Conservation (phyloP, 176 grass and related monocot genomes). For the Oryza longistaminata region DNA sequence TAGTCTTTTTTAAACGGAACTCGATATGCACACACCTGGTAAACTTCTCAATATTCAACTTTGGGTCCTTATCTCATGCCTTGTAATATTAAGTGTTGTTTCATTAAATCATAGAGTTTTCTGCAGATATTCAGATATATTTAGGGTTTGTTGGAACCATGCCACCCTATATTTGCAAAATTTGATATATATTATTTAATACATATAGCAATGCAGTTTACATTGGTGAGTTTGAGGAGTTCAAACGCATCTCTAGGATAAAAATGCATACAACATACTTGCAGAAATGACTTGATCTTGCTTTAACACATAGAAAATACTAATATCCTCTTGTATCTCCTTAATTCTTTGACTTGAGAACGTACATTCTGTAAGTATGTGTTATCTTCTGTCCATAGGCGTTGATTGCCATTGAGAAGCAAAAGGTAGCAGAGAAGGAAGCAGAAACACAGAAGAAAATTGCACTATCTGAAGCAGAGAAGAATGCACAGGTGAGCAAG, state of each 20-base stretch:
- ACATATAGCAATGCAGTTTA: background rate
- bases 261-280: background rate
- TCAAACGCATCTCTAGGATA: background rate
- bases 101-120: conserved; percentile 1
- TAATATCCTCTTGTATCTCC: conserved; percentile 2
- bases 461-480: conserved; percentile 94
- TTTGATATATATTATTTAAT: too few species aligned
- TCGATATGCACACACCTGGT: background rate
- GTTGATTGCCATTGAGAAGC: conserved; percentile 85
- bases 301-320: background rate
- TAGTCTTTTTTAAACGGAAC: background rate
- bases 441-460: conserved; percentile 98
- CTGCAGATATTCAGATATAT: conserved; percentile 6
- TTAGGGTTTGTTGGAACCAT: too few species aligned
- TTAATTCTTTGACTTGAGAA: conserved; percentile 16
- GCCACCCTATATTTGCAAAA: too few species aligned
- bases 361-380: conserved; percentile 13
- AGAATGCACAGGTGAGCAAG: conserved; percentile 91
- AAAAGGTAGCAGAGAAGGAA: conserved; percentile 97
- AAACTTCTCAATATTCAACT: conserved; percentile 15
- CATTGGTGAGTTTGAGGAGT: background rate
- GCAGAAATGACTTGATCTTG: background rate
- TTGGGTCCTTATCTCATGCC: background rate
- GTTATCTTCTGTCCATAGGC: conserved; percentile 46
- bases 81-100: background rate